Evolutionary conservation across 108 stramenopile genomes (phyloP).

Genomic region (Fistulifera pelliculosa): DNA sequence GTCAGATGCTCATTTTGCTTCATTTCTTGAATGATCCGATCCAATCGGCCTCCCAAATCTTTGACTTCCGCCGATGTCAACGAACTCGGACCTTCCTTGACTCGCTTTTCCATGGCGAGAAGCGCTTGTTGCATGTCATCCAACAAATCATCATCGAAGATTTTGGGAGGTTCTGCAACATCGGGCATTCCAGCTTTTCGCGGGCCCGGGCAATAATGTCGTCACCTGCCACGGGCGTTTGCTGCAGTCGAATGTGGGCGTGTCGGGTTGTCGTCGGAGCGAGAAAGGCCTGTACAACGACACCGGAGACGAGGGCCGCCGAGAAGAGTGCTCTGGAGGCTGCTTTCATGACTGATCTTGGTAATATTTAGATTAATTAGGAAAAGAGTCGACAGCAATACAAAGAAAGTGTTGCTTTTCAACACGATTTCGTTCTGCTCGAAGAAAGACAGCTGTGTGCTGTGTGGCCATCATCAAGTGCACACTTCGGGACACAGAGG

Average conservation of each 20-base stretch:
- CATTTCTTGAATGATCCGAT: slow-evolving; percentile 54
- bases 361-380: too few species aligned
- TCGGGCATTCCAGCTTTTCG: slow-evolving; percentile 17
- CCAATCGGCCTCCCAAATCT: slow-evolving; percentile 25
- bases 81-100: slow-evolving; percentile 45
- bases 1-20: slow-evolving; percentile 24
- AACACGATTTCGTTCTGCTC: too few species aligned
- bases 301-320: too few species aligned
- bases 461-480: too few species aligned
- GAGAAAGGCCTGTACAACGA: too few species aligned
- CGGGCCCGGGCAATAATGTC: slow-evolving; percentile 20
- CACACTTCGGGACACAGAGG: too few species aligned
- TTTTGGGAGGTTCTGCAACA: slow-evolving; percentile 30
- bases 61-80: slow-evolving; percentile 38
- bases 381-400: too few species aligned
- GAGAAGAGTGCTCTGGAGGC: too few species aligned
- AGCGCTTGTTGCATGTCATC: slow-evolving; percentile 50
- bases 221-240: background rate
- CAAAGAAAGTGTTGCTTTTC: too few species aligned
- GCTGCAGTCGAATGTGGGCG: background rate
- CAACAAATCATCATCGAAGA: slow-evolving; percentile 46
- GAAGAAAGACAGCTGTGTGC: too few species aligned
- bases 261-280: too few species aligned
- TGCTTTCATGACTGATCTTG: too few species aligned
- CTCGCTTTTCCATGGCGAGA: slow-evolving; percentile 49